A percentile compares a stretch with the other conserved stretches of the same genome.
These are phyloP conservation scores for Urtica urens DNA, from an alignment of 306 rosid species.

Conservation along the genomic window DNA sequence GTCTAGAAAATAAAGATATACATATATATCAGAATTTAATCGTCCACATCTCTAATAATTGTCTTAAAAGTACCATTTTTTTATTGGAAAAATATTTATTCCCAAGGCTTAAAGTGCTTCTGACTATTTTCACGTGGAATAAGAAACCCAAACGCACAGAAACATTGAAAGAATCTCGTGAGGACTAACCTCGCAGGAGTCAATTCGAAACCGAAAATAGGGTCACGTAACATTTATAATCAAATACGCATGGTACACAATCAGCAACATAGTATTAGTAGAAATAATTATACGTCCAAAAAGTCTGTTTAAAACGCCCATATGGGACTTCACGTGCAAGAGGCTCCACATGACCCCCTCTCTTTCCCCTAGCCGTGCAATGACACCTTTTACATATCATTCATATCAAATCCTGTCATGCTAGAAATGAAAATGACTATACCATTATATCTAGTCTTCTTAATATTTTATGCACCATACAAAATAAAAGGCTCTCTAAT, in stretches of 20 bases:
- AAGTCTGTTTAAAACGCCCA: slow-evolving; percentile 2
- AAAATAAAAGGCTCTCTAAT: too few species aligned
- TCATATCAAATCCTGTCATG: slow-evolving; percentile 9
- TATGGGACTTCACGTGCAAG: slow-evolving; percentile 18
- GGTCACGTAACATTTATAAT: too few species aligned
- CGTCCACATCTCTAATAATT: too few species aligned
- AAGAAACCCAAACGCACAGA: neutral
- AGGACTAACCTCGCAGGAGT: neutral
- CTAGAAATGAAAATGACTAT: neutral
- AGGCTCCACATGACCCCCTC: slow-evolving; percentile 22
- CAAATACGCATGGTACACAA: too few species aligned
- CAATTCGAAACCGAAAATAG: too few species aligned
- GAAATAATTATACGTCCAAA: neutral
- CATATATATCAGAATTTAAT: too few species aligned
- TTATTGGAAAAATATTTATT: too few species aligned
- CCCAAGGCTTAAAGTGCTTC: too few species aligned
- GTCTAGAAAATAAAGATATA: too few species aligned
- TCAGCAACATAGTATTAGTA: too few species aligned
- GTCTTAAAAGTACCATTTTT: too few species aligned
- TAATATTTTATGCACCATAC: neutral
- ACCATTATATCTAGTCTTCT: neutral
- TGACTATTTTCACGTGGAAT: slow-evolving; percentile 3
- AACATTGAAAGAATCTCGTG: neutral
- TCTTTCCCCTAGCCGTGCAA: slow-evolving; percentile 1
- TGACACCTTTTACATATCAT: neutral